phyloP scores from a whole-genome alignment of 805 yeast genomes.

The Cyberlindnera americana region DNA sequence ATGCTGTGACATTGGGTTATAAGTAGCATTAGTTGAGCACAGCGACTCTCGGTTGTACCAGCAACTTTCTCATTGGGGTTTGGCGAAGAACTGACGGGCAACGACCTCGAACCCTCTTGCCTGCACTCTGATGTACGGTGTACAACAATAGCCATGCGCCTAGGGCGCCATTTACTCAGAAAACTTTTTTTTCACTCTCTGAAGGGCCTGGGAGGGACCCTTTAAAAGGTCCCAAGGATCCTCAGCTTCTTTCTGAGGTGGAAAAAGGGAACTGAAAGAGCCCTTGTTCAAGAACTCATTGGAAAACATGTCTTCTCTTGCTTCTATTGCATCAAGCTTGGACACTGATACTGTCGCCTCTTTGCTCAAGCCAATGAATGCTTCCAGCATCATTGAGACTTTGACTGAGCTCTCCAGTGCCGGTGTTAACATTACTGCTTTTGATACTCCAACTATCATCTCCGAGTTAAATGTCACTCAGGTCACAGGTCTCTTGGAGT shows the following conservation, averaged over 20 bases:
- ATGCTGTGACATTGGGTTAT: too few species aligned
- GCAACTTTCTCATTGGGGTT: too few species aligned
- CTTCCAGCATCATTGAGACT: conserved; percentile 23
- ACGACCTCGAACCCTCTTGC: too few species aligned
- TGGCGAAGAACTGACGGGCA: too few species aligned
- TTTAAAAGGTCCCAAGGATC: too few species aligned
- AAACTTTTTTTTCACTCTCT: not conserved
- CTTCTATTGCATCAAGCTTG: conserved; percentile 14
- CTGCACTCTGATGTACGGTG: not conserved
- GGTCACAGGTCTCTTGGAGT: conserved; percentile 22
- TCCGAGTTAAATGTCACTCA: conserved; percentile 24
- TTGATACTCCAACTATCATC: conserved; percentile 57
- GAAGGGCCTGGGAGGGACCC: too few species aligned
- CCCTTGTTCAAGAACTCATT: too few species aligned
- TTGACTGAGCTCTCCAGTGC: conserved; percentile 13
- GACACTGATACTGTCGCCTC: conserved; percentile 19
- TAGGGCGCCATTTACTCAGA: not conserved
- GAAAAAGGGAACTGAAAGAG: not conserved
- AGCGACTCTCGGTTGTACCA: not conserved
- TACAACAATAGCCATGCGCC: not conserved
- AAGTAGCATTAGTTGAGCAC: too few species aligned
- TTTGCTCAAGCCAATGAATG: conserved; percentile 22
- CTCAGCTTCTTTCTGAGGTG: too few species aligned
- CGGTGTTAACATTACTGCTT: conserved; percentile 61
- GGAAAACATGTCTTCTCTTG: conserved; percentile 1